Percentiles rank a stretch among this genome's conserved stretches.
These are phyloP conservation scores for Salix caprea DNA, from an alignment of 345 rosid genomes.

Conservation along the genomic window DNA sequence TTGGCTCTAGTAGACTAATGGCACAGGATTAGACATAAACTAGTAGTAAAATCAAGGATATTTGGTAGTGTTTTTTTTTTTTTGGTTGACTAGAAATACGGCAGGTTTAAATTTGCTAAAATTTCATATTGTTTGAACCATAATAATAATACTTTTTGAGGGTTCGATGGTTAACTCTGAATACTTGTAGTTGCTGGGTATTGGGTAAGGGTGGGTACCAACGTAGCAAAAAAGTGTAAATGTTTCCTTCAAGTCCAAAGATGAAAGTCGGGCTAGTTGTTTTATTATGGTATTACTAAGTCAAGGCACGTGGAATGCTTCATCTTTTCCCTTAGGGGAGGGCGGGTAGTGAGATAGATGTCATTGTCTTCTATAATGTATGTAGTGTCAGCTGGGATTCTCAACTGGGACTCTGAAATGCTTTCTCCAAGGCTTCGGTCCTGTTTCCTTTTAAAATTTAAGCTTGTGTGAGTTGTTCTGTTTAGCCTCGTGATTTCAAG, in stretches of 20 bases:
- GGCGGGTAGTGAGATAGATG: constrained; percentile 39
- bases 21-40: not conserved
- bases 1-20: not conserved
- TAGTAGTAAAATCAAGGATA: too few relatives aligned
- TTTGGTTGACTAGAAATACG: not conserved
- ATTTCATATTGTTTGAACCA: not conserved
- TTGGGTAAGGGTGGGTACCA: constrained; percentile 26
- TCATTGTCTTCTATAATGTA: constrained; percentile 30
- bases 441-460: constrained; percentile 9
- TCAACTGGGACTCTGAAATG: not conserved
- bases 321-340: constrained; percentile 3
- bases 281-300: constrained; percentile 10
- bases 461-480: not conserved
- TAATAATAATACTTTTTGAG: not conserved
- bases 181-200: not conserved
- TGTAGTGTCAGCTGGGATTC: constrained; percentile 15
- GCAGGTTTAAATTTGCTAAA: not conserved
- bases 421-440: constrained; percentile 11
- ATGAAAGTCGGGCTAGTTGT: constrained; percentile 16
- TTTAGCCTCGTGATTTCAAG: constrained; percentile 31
- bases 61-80: too few relatives aligned
- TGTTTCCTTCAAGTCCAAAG: constrained; percentile 20
- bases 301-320: constrained; percentile 1
- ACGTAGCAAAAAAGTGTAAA: constrained; percentile 9
- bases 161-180: not conserved